phyloP scores from a whole-genome alignment of 106 monocot species.

The Hemerocallis citrina region DNA sequence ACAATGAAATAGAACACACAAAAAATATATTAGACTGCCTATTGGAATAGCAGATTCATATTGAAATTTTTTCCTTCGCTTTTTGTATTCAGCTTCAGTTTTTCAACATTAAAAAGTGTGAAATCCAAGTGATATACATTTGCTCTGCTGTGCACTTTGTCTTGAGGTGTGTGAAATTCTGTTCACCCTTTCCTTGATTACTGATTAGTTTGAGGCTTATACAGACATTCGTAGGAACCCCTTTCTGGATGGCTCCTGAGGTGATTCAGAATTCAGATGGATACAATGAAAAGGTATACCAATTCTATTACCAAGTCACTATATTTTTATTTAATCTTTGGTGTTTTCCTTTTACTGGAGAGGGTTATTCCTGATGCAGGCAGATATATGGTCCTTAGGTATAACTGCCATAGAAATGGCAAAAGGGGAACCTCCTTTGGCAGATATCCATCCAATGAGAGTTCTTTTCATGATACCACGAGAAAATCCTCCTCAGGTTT shows the following conservation, averaged over 20 bases:
- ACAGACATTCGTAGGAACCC: slow-evolving; percentile 94
- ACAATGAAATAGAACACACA: too few relatives aligned
- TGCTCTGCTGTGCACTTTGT: too few relatives aligned
- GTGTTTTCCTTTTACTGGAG: slow-evolving; percentile 9
- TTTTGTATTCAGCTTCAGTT: too few relatives aligned
- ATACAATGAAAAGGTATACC: slow-evolving; percentile 82
- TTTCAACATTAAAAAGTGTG: too few relatives aligned
- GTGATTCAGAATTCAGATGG: slow-evolving; percentile 94
- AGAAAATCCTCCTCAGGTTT: slow-evolving; percentile 94
- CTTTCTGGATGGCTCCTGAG: slow-evolving; percentile 98
- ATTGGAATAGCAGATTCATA: too few relatives aligned
- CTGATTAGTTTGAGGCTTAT: slow-evolving; percentile 19
- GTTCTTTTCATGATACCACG: slow-evolving; percentile 96
- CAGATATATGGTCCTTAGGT: slow-evolving; percentile 98
- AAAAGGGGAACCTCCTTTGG: slow-evolving; percentile 91
- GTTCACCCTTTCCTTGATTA: slow-evolving; percentile 1
- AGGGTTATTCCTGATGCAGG: slow-evolving; percentile 49
- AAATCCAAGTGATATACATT: too few relatives aligned
- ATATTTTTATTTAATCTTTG: slow-evolving; percentile 6
- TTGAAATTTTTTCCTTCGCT: too few relatives aligned
- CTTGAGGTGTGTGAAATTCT: not conserved
- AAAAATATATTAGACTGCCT: too few relatives aligned
- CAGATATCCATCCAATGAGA: slow-evolving; percentile 95
- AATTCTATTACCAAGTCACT: not conserved
- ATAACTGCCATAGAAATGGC: slow-evolving; percentile 98